These are phyloP conservation scores for Solanum chiquidenum DNA, from an alignment of 257 asterid species.

Conservation along the genomic window DNA sequence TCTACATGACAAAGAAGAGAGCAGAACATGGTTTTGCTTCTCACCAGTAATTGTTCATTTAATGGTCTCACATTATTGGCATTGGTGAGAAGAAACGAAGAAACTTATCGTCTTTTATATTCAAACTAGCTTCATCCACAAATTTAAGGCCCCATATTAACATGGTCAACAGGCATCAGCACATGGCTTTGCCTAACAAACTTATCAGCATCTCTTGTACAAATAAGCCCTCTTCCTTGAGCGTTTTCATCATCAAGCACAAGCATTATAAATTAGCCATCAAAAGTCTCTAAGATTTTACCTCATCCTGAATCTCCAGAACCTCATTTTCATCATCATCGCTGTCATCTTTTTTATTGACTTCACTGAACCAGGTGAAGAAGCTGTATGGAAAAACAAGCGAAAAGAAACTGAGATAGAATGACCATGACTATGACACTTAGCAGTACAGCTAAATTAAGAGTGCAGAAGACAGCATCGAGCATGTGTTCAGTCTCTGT, in stretches of 20 bases:
- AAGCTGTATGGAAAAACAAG: slow-evolving; percentile 45
- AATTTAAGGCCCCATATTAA: neutral
- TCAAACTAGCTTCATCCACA: neutral
- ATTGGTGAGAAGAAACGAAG: neutral
- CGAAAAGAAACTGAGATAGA: neutral
- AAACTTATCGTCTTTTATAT: neutral
- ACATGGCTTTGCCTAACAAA: neutral
- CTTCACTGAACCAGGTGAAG: slow-evolving; percentile 73
- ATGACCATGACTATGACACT: neutral
- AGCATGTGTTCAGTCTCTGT: neutral
- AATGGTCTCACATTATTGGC: neutral
- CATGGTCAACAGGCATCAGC: neutral
- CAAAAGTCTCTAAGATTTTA: neutral
- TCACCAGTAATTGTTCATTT: neutral
- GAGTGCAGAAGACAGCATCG: neutral
- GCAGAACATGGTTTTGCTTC: neutral
- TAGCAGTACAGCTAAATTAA: neutral
- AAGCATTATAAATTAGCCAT: neutral
- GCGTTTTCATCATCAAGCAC: neutral
- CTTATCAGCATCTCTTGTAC: neutral
- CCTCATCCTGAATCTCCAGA: slow-evolving; percentile 68
- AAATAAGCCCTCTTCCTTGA: neutral
- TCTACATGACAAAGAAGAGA: neutral
- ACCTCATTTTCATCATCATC: slow-evolving; percentile 34
- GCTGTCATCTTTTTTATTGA: slow-evolving; percentile 52